Evolutionary conservation across 768 basidiomycete species (phyloP).

Genomic region (Pleurotus cornucopiae): DNA sequence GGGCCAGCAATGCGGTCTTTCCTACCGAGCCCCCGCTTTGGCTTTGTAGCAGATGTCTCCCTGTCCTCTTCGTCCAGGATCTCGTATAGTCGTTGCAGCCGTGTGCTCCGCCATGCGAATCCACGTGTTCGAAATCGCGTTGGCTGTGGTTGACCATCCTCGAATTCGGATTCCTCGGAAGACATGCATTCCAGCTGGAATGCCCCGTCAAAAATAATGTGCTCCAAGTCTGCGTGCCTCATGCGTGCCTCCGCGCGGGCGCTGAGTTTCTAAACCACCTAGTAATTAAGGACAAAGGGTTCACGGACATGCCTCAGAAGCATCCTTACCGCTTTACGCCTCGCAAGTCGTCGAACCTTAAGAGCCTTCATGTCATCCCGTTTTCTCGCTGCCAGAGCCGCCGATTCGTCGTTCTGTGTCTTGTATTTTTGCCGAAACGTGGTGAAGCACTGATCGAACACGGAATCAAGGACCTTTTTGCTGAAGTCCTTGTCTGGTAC

Average conservation of each 20-base stretch:
- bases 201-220: slow-evolving; percentile 66
- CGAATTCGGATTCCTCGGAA: slow-evolving; percentile 69
- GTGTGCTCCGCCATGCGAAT: slow-evolving; percentile 62
- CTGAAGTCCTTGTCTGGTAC: slow-evolving; percentile 64
- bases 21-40: slow-evolving; percentile 56
- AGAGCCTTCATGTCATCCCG: slow-evolving; percentile 61
- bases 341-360: slow-evolving; percentile 53
- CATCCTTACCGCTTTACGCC: slow-evolving; percentile 56
- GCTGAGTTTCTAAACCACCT: slow-evolving; percentile 53
- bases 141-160: slow-evolving; percentile 27
- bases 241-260: slow-evolving; percentile 60
- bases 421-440: slow-evolving; percentile 68
- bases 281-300: slow-evolving; percentile 7
- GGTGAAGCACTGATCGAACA: slow-evolving; percentile 69
- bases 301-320: slow-evolving; percentile 10
- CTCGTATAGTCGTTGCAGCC: slow-evolving; percentile 56
- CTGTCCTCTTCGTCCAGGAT: slow-evolving; percentile 50
- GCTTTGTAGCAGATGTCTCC: slow-evolving; percentile 37
- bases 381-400: slow-evolving; percentile 39
- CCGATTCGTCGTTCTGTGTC: slow-evolving; percentile 46
- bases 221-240: slow-evolving; percentile 48
- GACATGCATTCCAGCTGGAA: slow-evolving; percentile 77
- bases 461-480: slow-evolving; percentile 54
- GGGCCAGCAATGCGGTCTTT: slow-evolving; percentile 51
- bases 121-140: slow-evolving; percentile 52